Conservation (phyloP, 2,329 filamentous ascomycete species). For the Aspergillus clavatus region DNA sequence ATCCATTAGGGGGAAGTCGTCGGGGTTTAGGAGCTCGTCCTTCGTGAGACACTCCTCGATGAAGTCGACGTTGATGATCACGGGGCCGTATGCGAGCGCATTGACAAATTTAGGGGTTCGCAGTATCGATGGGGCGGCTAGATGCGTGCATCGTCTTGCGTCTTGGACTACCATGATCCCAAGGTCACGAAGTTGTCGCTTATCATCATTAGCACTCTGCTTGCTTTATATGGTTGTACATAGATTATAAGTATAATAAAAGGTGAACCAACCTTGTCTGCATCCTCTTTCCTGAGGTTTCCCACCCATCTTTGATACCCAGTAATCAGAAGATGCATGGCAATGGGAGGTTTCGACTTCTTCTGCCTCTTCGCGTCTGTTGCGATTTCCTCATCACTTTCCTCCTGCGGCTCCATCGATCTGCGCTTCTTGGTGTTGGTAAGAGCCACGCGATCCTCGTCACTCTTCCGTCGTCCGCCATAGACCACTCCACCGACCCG, state of each 20-base stretch:
- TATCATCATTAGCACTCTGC: constrained; percentile 12
- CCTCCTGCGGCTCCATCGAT: constrained; percentile 45
- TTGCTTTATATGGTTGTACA: not conserved
- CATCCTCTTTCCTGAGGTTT: constrained; percentile 67
- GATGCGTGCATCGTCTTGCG: constrained; percentile 70
- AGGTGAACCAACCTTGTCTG: constrained; percentile 63
- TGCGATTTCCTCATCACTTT: constrained; percentile 48
- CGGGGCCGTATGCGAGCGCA: constrained; percentile 74
- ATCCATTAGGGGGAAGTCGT: constrained; percentile 67
- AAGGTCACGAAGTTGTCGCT: constrained; percentile 76
- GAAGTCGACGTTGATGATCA: constrained; percentile 71
- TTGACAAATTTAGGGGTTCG: constrained; percentile 92
- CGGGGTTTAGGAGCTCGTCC: constrained; percentile 58
- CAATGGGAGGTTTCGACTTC: constrained; percentile 58
- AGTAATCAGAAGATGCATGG: constrained; percentile 74
- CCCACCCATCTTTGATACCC: constrained; percentile 78
- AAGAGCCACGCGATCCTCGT: constrained; percentile 34
- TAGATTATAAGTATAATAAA: not conserved
- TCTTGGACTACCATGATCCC: constrained; percentile 79
- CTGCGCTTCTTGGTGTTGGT: constrained; percentile 40
- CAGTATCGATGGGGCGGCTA: constrained; percentile 80
- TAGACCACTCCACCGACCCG: constrained; percentile 63
- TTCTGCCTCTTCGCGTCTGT: constrained; percentile 61
- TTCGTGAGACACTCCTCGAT: constrained; percentile 71
- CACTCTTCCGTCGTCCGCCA: constrained; percentile 48